phyloP scores from a whole-genome alignment of 371 early-diverging fungal species.

The Mucor piriformis region DNA sequence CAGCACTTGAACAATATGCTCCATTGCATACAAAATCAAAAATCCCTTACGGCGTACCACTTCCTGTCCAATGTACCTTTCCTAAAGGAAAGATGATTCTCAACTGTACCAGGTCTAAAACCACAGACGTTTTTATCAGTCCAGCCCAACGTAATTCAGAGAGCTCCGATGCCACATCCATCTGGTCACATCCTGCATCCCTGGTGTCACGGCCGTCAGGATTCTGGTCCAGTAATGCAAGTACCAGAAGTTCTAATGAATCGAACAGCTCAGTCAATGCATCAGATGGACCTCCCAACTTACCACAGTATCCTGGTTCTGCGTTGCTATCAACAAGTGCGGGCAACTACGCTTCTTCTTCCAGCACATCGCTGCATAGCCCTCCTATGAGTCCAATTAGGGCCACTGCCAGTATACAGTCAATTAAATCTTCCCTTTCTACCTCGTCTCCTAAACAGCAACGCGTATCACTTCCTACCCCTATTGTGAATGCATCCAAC shows the following conservation, averaged over 20 bases:
- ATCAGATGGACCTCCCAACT: background rate
- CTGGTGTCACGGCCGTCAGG: conserved; percentile 32
- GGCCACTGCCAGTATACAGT: conserved; percentile 17
- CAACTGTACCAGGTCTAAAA: conserved; percentile 50
- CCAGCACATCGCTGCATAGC: conserved; percentile 31
- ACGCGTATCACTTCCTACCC: conserved; percentile 22
- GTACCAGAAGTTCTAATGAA: conserved; percentile 39
- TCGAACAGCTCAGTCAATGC: conserved; percentile 26
- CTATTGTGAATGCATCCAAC: conserved; percentile 13
- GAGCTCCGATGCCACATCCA: conserved; percentile 31
- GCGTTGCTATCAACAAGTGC: conserved; percentile 38
- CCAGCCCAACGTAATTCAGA: conserved; percentile 35
- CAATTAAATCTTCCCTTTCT: conserved; percentile 14
- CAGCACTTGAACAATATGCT: conserved; percentile 57
- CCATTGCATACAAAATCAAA: conserved; percentile 45
- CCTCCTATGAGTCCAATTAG: conserved; percentile 29
- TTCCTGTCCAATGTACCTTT: conserved; percentile 58
- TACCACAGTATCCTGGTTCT: conserved; percentile 45
- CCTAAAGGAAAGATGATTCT: conserved; percentile 61
- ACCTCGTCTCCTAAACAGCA: conserved; percentile 18
- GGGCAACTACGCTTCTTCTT: conserved; percentile 31
- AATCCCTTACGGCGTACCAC: conserved; percentile 57
- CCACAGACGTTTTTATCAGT: conserved; percentile 34
- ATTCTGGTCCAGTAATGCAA: conserved; percentile 38
- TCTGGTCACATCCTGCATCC: conserved; percentile 37